Conservation (phyloP, 805 yeast genomes). For the Yarrowia bubula region DNA sequence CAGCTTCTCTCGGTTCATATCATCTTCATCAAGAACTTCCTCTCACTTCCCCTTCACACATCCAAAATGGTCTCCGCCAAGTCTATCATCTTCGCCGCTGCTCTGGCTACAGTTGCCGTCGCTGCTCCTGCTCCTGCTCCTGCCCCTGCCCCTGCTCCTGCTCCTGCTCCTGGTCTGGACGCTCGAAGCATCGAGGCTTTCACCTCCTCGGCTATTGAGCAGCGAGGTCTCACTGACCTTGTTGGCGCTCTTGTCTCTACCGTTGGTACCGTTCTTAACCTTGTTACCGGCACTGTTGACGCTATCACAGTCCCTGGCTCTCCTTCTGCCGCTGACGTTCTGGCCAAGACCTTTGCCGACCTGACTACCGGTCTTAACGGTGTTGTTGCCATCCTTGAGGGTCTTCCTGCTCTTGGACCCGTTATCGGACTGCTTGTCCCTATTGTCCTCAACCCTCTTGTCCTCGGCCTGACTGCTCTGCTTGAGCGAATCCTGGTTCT, state of each 20-base stretch:
- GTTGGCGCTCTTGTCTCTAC: not conserved
- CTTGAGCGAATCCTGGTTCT: not conserved
- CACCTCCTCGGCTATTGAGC: not conserved
- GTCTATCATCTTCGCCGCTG: not conserved
- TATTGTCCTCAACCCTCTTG: not conserved
- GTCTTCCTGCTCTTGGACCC: constrained; percentile 7
- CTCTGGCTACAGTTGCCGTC: constrained; percentile 8
- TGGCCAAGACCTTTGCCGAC: constrained; percentile 2
- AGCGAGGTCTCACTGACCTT: not conserved
- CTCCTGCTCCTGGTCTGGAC: not conserved
- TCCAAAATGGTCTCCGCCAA: constrained; percentile 17
- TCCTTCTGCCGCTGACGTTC: not conserved
- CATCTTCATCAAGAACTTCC: not conserved
- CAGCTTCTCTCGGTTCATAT: not conserved
- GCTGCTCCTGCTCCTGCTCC: constrained; percentile 3
- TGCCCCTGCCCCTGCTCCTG: not conserved
- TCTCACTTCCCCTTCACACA: not conserved
- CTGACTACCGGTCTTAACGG: not conserved
- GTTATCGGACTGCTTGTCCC: not conserved
- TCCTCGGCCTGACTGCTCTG: not conserved
- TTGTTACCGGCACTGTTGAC: not conserved
- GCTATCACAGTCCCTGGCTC: not conserved
- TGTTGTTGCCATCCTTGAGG: not conserved
- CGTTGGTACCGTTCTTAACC: not conserved
- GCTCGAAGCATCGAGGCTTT: not conserved